Evolutionary conservation across 768 basidiomycete genomes (phyloP).

Genomic region (Pulveroboletus sp.): DNA sequence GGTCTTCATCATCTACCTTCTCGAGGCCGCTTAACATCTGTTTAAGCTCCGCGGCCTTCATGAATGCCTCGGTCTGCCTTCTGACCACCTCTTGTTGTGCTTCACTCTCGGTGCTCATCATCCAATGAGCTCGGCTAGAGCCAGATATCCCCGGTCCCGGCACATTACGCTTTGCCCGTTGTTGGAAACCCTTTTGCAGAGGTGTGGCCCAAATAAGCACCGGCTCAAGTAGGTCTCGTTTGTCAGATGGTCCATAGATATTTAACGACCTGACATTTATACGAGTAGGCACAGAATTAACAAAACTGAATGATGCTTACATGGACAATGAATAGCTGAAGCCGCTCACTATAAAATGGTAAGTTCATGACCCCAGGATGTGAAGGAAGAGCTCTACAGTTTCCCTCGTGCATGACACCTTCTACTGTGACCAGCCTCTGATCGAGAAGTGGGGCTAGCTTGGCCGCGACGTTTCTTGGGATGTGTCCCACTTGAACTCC

Average conservation of each 20-base stretch:
- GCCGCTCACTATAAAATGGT: conserved; percentile 35
- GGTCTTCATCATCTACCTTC: conserved; percentile 72
- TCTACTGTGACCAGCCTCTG: conserved; percentile 58
- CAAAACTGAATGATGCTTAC: conserved; percentile 34
- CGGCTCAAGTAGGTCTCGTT: conserved; percentile 57
- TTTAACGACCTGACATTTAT: conserved; percentile 49
- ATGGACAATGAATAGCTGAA: conserved; percentile 54
- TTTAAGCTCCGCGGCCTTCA: conserved; percentile 62
- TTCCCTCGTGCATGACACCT: conserved; percentile 63
- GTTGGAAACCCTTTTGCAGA: conserved; percentile 51
- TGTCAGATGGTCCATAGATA: conserved; percentile 66
- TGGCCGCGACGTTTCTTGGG: conserved; percentile 50
- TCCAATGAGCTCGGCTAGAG: conserved; percentile 15
- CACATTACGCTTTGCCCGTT: conserved; percentile 7
- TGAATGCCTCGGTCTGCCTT: conserved; percentile 39
- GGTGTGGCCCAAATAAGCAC: conserved; percentile 73
- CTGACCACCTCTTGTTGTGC: conserved; percentile 33
- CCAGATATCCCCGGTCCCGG: conserved; percentile 18
- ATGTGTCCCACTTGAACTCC: conserved; percentile 78
- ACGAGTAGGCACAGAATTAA: neutral
- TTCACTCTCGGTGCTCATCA: conserved; percentile 20
- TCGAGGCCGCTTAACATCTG: conserved; percentile 63
- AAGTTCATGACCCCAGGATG: neutral
- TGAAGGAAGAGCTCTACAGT: conserved; percentile 38
- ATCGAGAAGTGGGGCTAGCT: conserved; percentile 72